Evolutionary conservation across 805 yeast species (phyloP).

Genomic region (Candida insectorum): DNA sequence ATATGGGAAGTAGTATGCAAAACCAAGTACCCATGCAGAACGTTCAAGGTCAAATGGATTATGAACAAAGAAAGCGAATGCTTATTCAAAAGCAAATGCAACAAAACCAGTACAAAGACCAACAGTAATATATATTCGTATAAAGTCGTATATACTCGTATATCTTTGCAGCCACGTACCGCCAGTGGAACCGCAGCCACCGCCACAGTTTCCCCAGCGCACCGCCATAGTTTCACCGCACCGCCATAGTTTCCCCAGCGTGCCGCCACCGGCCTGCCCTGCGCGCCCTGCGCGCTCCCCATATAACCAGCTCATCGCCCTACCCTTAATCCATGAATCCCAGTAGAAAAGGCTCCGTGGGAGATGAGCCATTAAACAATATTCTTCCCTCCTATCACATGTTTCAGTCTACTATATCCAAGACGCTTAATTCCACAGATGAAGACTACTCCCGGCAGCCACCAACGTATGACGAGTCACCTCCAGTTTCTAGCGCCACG

Average conservation of each 20-base stretch:
- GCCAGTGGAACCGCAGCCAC: too few species aligned
- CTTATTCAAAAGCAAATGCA: slow-evolving; percentile 29
- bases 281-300: too few species aligned
- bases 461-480: slow-evolving; percentile 32
- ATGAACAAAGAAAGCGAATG: slow-evolving; percentile 35
- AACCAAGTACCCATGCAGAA: neutral
- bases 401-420: slow-evolving; percentile 41
- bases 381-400: slow-evolving; percentile 44
- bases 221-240: too few species aligned
- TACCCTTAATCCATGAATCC: neutral
- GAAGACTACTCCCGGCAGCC: slow-evolving; percentile 41
- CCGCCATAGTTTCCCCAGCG: too few species aligned
- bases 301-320: too few species aligned
- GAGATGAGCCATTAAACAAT: slow-evolving; percentile 23
- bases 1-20: neutral
- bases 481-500: slow-evolving; percentile 15
- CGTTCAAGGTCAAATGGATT: slow-evolving; percentile 22
- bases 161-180: too few species aligned
- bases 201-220: too few species aligned
- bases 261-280: too few species aligned
- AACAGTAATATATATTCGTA: too few species aligned
- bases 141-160: too few species aligned
- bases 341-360: neutral
- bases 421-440: slow-evolving; percentile 31
- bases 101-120: slow-evolving; percentile 8